Conservation (phyloP, 1,284 basidiomycete genomes). For the Pisolithus thermaeus region DNA sequence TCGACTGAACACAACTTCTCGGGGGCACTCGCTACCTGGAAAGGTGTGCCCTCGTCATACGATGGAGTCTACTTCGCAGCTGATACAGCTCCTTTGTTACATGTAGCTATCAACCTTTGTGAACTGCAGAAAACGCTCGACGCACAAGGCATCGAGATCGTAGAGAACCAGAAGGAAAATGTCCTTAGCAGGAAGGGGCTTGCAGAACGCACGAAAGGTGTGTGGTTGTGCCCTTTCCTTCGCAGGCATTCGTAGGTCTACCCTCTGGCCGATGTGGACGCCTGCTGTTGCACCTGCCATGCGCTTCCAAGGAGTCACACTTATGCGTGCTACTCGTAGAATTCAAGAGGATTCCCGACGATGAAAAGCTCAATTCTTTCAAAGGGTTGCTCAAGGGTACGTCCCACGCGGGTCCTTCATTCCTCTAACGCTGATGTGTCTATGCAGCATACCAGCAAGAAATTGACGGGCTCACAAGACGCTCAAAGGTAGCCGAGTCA, state of each 20-base stretch:
- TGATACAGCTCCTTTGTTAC: background rate
- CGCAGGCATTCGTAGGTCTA: background rate
- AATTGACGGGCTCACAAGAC: constrained; percentile 91
- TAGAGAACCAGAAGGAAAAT: constrained; percentile 97
- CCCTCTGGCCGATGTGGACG: background rate
- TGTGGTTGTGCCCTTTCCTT: background rate
- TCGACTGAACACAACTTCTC: constrained; percentile 73
- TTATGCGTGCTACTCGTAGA: constrained; percentile 44
- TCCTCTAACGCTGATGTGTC: background rate
- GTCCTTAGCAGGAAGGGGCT: constrained; percentile 88
- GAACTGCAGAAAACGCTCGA: constrained; percentile 91
- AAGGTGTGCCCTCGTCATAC: constrained; percentile 46
- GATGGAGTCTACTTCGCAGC: background rate
- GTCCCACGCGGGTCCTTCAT: background rate
- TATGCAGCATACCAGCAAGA: constrained; percentile 86
- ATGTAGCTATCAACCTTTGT: constrained; percentile 75
- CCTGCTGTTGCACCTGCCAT: background rate
- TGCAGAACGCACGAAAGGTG: constrained; percentile 91
- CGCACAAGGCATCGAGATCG: constrained; percentile 85
- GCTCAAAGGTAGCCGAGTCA: constrained; percentile 87
- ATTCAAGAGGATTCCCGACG: constrained; percentile 88
- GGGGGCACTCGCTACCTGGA: constrained; percentile 82
- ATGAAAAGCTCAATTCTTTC: constrained; percentile 79
- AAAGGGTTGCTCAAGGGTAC: constrained; percentile 83
- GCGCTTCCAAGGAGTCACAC: background rate